Evolutionary conservation across 2,329 filamentous ascomycete genomes (phyloP).

Genomic region (Venturia nashicola): DNA sequence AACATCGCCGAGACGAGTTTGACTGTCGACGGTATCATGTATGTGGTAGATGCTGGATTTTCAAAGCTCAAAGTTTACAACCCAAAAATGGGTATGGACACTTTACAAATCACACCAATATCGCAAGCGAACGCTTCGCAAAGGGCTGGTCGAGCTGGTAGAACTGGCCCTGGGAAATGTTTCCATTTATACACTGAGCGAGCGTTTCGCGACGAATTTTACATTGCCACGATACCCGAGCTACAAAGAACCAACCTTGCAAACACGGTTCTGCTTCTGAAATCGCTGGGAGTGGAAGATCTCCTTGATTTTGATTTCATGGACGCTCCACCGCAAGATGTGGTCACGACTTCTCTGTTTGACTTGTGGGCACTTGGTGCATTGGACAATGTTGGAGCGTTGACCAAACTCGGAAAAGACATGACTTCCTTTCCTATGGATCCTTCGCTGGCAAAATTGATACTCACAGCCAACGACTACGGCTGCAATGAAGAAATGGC

Average conservation of each 20-base stretch:
- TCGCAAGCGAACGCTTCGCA: constrained; percentile 94
- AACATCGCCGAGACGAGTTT: constrained; percentile 98
- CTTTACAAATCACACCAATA: constrained; percentile 91
- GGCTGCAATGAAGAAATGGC: constrained; percentile 95
- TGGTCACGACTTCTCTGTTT: constrained; percentile 92
- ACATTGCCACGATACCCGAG: constrained; percentile 92
- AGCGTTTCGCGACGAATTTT: constrained; percentile 91
- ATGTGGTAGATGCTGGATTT: constrained; percentile 91
- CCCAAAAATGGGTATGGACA: constrained; percentile 98
- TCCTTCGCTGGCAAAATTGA: constrained; percentile 81
- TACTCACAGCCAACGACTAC: constrained; percentile 84
- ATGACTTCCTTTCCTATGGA: constrained; percentile 99
- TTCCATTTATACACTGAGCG: constrained; percentile 91
- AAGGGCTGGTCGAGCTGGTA: constrained; percentile 81
- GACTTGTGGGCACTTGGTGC: constrained; percentile 94
- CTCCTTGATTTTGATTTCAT: constrained; percentile 97
- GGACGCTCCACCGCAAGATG: constrained; percentile 96
- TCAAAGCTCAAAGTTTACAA: constrained; percentile 99
- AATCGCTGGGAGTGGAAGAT: constrained; percentile 88
- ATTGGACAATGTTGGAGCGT: constrained; percentile 82
- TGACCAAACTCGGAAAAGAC: constrained; percentile 73
- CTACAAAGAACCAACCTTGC: constrained; percentile 94
- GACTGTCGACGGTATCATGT: constrained; percentile 98
- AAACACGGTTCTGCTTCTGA: constrained; percentile 87
- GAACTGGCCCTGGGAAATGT: constrained; percentile 89